These are phyloP conservation scores for Cotoneaster glaucophyllus DNA, from an alignment of 306 rosid genomes.

Conservation along the genomic window DNA sequence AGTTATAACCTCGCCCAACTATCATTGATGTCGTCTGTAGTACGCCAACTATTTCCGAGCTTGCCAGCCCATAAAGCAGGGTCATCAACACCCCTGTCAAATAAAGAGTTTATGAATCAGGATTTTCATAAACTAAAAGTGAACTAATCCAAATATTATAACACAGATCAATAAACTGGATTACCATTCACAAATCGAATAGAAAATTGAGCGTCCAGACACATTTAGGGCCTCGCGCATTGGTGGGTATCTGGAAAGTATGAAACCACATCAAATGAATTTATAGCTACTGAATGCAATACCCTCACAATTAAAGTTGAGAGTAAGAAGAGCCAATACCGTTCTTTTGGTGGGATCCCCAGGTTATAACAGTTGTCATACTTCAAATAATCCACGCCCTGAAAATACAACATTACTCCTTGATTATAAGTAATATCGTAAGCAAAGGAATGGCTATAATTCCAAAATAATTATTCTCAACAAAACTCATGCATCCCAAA, in stretches of 20 bases:
- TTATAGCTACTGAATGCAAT: constrained; percentile 9
- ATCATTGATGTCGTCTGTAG: constrained; percentile 86
- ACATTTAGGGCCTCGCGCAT: constrained; percentile 87
- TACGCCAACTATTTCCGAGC: constrained; percentile 98
- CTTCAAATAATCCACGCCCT: constrained; percentile 91
- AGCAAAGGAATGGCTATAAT: background rate
- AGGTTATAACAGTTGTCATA: constrained; percentile 91
- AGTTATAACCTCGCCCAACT: constrained; percentile 83
- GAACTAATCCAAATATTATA: constrained; percentile 17
- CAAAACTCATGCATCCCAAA: background rate
- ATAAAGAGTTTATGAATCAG: constrained; percentile 5
- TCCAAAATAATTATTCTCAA: background rate
- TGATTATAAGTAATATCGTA: background rate
- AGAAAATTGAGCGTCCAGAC: constrained; percentile 63
- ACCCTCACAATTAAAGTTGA: constrained; percentile 3
- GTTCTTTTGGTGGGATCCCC: constrained; percentile 65
- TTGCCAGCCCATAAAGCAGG: constrained; percentile 95
- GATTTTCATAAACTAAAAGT: constrained; percentile 1
- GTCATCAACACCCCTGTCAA: constrained; percentile 76
- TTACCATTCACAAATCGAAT: constrained; percentile 91
- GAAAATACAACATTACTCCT: constrained; percentile 11
- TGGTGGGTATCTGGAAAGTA: constrained; percentile 76
- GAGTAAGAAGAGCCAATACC: constrained; percentile 46
- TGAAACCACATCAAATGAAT: constrained; percentile 25
- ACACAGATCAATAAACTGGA: constrained; percentile 9